A percentile compares a stretch with the other conserved stretches of the same genome.
Conservation (phyloP, 805 yeast species). For the Candida methanosorbosa region DNA sequence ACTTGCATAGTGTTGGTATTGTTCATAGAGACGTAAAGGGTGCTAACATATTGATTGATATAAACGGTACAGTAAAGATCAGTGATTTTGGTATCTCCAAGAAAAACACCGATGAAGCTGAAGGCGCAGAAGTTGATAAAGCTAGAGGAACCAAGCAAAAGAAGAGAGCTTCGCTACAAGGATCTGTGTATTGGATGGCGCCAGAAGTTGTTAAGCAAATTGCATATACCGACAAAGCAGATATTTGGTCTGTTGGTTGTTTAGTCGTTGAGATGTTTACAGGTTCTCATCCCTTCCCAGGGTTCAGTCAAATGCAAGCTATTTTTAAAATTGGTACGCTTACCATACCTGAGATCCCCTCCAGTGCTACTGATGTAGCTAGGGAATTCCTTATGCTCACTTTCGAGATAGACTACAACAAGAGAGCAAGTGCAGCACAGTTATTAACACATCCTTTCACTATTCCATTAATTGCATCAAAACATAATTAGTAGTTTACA, state of each 20-base stretch:
- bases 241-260: slow-evolving; percentile 97
- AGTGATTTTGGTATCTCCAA: slow-evolving; percentile 63
- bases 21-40: slow-evolving; percentile 61
- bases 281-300: slow-evolving; percentile 93
- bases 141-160: slow-evolving; percentile 35
- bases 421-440: slow-evolving; percentile 68
- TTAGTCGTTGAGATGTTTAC: slow-evolving; percentile 91
- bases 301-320: slow-evolving; percentile 94
- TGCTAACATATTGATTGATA: slow-evolving; percentile 52
- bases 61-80: slow-evolving; percentile 53
- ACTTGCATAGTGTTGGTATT: slow-evolving; percentile 48
- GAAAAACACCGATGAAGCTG: slow-evolving; percentile 26
- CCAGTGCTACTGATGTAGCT: slow-evolving; percentile 60
- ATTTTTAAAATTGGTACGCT: slow-evolving; percentile 88
- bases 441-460: slow-evolving; percentile 59
- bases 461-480: slow-evolving; percentile 37
- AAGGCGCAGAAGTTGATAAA: slow-evolving; percentile 11
- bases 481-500: slow-evolving; percentile 6
- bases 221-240: slow-evolving; percentile 86
- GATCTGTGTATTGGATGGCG: slow-evolving; percentile 98
- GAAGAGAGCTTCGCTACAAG: slow-evolving; percentile 80
- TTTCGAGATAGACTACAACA: slow-evolving; percentile 65
- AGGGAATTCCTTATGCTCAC: slow-evolving; percentile 55
- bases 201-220: slow-evolving; percentile 96
- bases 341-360: slow-evolving; percentile 72